A percentile compares a stretch with the other conserved stretches of the same genome.
Evolutionary conservation across 2,329 filamentous ascomycete genomes (phyloP).

Genomic region (Scytalidium sp.): DNA sequence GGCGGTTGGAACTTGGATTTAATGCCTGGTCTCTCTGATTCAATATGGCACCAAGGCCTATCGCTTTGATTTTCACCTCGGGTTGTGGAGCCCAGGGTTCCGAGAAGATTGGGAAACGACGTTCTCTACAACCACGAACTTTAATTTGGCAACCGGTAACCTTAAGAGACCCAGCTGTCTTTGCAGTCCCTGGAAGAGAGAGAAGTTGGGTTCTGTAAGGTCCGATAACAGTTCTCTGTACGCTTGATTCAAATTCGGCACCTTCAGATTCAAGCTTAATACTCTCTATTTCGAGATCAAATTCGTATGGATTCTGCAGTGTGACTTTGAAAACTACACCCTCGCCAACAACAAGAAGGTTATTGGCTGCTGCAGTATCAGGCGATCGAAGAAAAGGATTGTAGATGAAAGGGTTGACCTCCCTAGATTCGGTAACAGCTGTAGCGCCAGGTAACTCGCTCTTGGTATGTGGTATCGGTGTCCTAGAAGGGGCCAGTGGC

Average conservation of each 20-base stretch:
- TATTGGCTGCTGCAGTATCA: constrained; percentile 57
- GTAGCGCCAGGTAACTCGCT: constrained; percentile 44
- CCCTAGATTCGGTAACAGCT: constrained; percentile 33
- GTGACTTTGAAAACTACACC: constrained; percentile 74
- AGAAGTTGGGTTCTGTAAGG: constrained; percentile 82
- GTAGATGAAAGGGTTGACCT: constrained; percentile 83
- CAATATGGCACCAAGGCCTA: constrained; percentile 54
- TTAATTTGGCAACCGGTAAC: constrained; percentile 78
- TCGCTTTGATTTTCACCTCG: constrained; percentile 72
- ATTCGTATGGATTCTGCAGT: constrained; percentile 91
- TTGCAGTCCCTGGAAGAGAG: constrained; percentile 66
- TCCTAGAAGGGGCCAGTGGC: constrained; percentile 53
- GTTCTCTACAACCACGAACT: constrained; percentile 76
- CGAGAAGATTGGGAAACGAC: constrained; percentile 79
- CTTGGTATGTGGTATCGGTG: constrained; percentile 62
- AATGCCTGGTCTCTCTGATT: constrained; percentile 25
- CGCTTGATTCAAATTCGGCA: constrained; percentile 64
- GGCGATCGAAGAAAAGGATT: constrained; percentile 81
- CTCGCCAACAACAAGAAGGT: constrained; percentile 76
- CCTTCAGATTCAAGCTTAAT: constrained; percentile 74
- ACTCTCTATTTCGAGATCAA: constrained; percentile 85
- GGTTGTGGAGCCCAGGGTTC: constrained; percentile 70
- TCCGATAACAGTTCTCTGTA: constrained; percentile 67
- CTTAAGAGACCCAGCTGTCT: constrained; percentile 62
- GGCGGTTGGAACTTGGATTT: constrained; percentile 23